Evolutionary conservation across 2,329 filamentous ascomycete genomes (phyloP).

Genomic region (Macroventuria anomochaeta): DNA sequence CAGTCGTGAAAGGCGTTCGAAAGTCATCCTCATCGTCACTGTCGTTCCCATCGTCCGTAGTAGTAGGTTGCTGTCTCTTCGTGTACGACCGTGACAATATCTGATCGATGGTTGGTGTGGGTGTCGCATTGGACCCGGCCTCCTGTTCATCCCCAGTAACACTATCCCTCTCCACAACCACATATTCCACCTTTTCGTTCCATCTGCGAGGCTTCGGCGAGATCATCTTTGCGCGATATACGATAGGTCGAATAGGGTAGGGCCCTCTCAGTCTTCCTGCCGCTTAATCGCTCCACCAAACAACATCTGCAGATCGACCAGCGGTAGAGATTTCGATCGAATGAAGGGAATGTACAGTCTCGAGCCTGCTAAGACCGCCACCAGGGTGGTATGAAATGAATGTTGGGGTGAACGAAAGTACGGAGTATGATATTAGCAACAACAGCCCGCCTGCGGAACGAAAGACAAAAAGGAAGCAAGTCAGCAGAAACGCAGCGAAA

Average conservation of each 20-base stretch:
- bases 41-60: constrained; percentile 4
- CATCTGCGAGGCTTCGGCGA: constrained; percentile 29
- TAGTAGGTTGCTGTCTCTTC: constrained; percentile 21
- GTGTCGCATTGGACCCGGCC: constrained; percentile 15
- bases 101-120: constrained; percentile 29
- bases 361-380: constrained; percentile 46
- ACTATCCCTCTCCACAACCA: constrained; percentile 36
- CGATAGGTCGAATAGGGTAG: constrained; percentile 30
- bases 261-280: constrained; percentile 46
- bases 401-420: constrained; percentile 37
- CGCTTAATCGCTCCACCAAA: constrained; percentile 38
- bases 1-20: constrained; percentile 23
- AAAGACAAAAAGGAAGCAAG: constrained; percentile 43
- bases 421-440: constrained; percentile 41
- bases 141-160: constrained; percentile 21
- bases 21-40: constrained; percentile 21
- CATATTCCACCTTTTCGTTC: constrained; percentile 35
- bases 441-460: constrained; percentile 48
- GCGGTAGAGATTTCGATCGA: constrained; percentile 18
- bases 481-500: constrained; percentile 42
- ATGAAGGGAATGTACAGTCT: constrained; percentile 28
- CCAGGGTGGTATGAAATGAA: constrained; percentile 33
- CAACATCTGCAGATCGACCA: constrained; percentile 45
- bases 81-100: constrained; percentile 22
- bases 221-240: constrained; percentile 39